Base-by-base conservation (phyloP, 176 grass and related monocot species). In the Raddia distichophylla region DNA sequence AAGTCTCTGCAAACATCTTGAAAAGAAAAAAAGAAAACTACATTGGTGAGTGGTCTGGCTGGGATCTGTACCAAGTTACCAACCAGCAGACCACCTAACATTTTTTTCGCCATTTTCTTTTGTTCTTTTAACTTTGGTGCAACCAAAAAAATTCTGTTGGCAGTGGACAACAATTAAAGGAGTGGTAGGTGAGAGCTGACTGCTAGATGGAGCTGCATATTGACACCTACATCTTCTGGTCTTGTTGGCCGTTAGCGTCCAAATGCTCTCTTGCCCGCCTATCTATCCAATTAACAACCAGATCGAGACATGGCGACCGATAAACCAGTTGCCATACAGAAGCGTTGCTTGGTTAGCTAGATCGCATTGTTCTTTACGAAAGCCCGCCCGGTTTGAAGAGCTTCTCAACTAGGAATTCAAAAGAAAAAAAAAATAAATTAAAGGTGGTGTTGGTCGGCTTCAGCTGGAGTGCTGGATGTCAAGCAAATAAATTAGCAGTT, bases 331-430 rank as follows among this genome's bases (percentile, higher is more conserved):
- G 37, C 77, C 42, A 12, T 42, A 10, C 66, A 72, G 11, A 32
- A 58, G 54, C 17, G 40, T 27, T 64, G 17, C 35, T 83, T 48
- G 58, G 22, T 71, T 63, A 65, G 45, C 10, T 19, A 61, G 42
- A 76, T 54, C 66, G 51, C 60, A 79, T 88, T 35, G 86, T 60
- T 84, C 13, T 1, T 84, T 79, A 88, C 80, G 67, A 53, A 79
- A 73, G 68, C 52, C 34, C 7, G 35, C 44, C 37, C 37, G 37
- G 37, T 40, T 5, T 72, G 50, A 13, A 48, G 13, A 42, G 55
- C 13, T 52, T 42, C 22, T 62, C 82, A 42, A 61, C 35, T 57
- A 50, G 82, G 44, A 20, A 60, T 42, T 52, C 55, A 14, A 40
- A 5, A 40, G 37, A 40, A 40, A 40, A 40, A 40, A 40, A 40